A percentile compares a stretch with the other conserved stretches of the same genome.
phyloP scores from a whole-genome alignment of 306 rosid genomes.

The Rubus parviflorus region DNA sequence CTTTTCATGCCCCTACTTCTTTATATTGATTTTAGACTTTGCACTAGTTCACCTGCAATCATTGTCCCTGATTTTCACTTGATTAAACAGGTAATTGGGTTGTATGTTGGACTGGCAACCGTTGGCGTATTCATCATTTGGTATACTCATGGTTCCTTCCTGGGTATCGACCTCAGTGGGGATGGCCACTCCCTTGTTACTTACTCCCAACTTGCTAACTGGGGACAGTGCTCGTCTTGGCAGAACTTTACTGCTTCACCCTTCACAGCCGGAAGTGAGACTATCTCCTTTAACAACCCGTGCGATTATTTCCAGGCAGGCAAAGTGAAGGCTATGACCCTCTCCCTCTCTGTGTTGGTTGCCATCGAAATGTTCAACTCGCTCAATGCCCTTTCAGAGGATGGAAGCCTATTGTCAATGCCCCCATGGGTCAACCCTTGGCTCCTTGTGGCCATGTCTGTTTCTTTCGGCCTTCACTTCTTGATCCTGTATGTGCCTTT shows the following conservation, averaged over 20 bases:
- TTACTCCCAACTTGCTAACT: slow-evolving; percentile 71
- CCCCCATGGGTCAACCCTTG: slow-evolving; percentile 92
- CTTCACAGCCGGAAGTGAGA: slow-evolving; percentile 58
- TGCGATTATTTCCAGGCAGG: slow-evolving; percentile 67
- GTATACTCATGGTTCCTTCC: slow-evolving; percentile 70
- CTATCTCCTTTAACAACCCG: slow-evolving; percentile 46
- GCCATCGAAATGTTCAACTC: slow-evolving; percentile 88
- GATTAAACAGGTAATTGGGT: slow-evolving; percentile 60
- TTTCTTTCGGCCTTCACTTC: slow-evolving; percentile 78
- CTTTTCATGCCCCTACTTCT: background rate
- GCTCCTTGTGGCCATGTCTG: slow-evolving; percentile 82
- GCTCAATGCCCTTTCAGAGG: slow-evolving; percentile 76
- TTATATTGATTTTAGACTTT: background rate
- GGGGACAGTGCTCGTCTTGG: slow-evolving; percentile 81
- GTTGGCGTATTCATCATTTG: slow-evolving; percentile 80
- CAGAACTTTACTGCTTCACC: slow-evolving; percentile 64
- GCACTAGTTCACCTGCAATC: background rate
- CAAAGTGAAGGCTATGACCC: slow-evolving; percentile 75
- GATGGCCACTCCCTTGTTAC: slow-evolving; percentile 79
- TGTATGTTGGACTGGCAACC: slow-evolving; percentile 80
- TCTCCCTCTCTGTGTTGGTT: slow-evolving; percentile 79
- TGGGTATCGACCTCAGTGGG: slow-evolving; percentile 64
- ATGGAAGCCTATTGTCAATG: slow-evolving; percentile 78
- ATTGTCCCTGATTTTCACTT: background rate
- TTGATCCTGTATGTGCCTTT: slow-evolving; percentile 78